Percentiles rank a stretch among this genome's conserved stretches.
These are phyloP conservation scores for Salix koriyanagi DNA, from an alignment of 345 rosid genomes.

Conservation along the genomic window DNA sequence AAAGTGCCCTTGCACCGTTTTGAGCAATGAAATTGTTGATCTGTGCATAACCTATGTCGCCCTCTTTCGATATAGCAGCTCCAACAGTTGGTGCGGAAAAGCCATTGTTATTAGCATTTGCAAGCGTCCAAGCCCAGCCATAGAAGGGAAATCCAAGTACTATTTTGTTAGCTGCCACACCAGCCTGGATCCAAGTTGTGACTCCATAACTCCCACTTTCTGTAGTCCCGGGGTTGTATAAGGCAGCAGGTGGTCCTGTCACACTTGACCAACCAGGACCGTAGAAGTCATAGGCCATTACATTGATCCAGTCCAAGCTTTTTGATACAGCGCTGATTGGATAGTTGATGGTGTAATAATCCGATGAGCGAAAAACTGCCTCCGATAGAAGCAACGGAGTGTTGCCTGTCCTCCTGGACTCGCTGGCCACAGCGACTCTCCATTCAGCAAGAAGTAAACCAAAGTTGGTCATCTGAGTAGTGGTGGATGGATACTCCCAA, in stretches of 20 bases:
- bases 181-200: conserved; percentile 15
- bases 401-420: conserved; percentile 10
- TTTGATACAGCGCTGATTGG: conserved; percentile 13
- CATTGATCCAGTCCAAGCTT: conserved; percentile 23
- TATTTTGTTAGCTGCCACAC: conserved; percentile 14
- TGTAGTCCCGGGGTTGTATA: conserved; percentile 12
- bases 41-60: not conserved
- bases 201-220: conserved; percentile 11
- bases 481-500: conserved; percentile 4
- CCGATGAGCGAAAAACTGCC: conserved; percentile 15
- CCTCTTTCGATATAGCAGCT: conserved; percentile 1
- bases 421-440: conserved; percentile 17
- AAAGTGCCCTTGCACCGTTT: not conserved
- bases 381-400: conserved; percentile 21
- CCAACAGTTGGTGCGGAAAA: conserved; percentile 18
- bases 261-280: conserved; percentile 12
- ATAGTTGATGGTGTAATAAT: conserved; percentile 18
- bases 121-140: conserved; percentile 22
- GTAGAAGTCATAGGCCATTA: conserved; percentile 23
- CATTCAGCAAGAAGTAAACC: conserved; percentile 30
- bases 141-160: conserved; percentile 25
- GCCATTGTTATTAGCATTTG: conserved; percentile 14
- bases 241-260: conserved; percentile 24
- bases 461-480: conserved; percentile 16
- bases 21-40: conserved; percentile 10